Evolutionary conservation across 2,329 filamentous ascomycete genomes (phyloP), one percentile per base, ranked within the genome.

Genomic region (Clarireedia paspali): DNA sequence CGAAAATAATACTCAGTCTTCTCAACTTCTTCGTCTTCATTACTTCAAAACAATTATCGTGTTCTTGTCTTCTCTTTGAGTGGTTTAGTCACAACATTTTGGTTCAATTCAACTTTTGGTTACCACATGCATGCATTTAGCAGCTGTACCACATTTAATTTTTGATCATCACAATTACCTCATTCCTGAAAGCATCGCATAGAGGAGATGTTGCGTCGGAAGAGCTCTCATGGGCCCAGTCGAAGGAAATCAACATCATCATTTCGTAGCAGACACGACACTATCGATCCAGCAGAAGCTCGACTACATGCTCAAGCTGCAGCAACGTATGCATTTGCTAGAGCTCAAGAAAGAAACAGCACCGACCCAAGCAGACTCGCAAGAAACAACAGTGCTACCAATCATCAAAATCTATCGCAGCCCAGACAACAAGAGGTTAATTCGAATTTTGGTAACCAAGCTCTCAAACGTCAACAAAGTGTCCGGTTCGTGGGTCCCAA

Each of bases 261-360:
- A 36, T 70, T 74, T 30, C 73, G 73, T 50, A 73, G 74, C 30
- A 71, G 72, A 57, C 68, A 79, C 20, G 73, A 79, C 50, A 72
- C 76, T 50, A 78, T 83, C 46, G 71, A 76, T 61, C 76, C 77
- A 1, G 70, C 68, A 10, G 67, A 71, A 3, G 78, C 79, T 2
- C 75, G 79, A 49, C 74, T 80, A 53, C 81, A 87, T 67, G 85
- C 85, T 6, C 77, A 82, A 40, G 75, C 79, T 40, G 84, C 85
- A 23, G 85, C 85, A 6, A 72, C 74, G 36, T 72, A 83, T 63
- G 85, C 85, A 1, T 88, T 81, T 65, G 68, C 72, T 6, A 74
- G 78, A 57, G 78, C 79, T n/a, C 73, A 73, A 53, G 72, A 72
- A 38, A 71, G 73, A 12, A 71, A 65, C 40, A 71, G 64, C 56